Evolutionary conservation across 345 rosid genomes (phyloP), one percentile per base, ranked within the genome.

Genomic region (Aquilaria malaccensis): DNA sequence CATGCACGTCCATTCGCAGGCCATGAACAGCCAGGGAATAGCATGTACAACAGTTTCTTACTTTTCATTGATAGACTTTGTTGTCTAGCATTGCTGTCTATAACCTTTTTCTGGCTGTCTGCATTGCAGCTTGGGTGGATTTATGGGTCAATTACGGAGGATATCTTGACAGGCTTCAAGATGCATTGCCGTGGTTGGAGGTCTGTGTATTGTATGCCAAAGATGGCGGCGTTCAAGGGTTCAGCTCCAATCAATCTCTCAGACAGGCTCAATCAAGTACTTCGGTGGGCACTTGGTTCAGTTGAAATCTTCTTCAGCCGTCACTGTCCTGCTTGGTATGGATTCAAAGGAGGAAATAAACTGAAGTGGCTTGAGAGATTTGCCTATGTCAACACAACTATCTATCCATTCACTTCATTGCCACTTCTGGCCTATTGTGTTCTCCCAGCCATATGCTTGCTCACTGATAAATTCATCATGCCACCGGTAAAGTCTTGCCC

Each of bases 161-260:
- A 88, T 78, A 95, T 91, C 63, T 74, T 95, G 56, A 91, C 96
- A 55, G 99, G 98, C 15, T 95, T 95, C 82, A 91, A 94, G 89
- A 90, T 90, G 99, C 96, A 90, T 63, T 90, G 95, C 64, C 96
- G 99, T 48, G 96, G 97, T 47, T 94, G 97, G 96, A 88, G 99
- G 67, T 90, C 99, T 29, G 88, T 94, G 45, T 94, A 94, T 80
- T 90, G 97, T 59, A 94, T 90, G 99, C 99, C 99, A 52, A 79
- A 77, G 78, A 67, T 73, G 62, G 72, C 99, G 29, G 98, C 99
- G 50, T 95, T 95, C 53, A 91, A 86, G 77, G 99, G 99, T 71
- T 94, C 97, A 64, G 95, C 96, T 71, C 97, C 97, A 54, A 94
- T 94, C 72, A 94, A 90, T 56, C 79, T 91, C 67, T 91, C 95